phyloP scores from a whole-genome alignment of 78 protist genomes.

The Dictyostelium citrinum region DNA sequence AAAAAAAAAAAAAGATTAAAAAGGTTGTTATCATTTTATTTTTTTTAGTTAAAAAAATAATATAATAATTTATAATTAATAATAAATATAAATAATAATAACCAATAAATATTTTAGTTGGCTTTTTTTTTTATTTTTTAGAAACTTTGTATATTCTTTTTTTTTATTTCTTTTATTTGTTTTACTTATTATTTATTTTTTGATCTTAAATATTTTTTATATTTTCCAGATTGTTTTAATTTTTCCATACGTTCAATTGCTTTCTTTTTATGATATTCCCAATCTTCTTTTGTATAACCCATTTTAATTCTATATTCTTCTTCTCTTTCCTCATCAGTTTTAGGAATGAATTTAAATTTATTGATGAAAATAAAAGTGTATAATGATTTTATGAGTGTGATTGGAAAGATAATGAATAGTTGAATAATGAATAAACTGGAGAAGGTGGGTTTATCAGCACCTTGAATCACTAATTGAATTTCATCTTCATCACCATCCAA shows the following conservation, averaged over 20 bases:
- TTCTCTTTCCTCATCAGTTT: conserved; percentile 10
- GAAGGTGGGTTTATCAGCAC: conserved; percentile 25
- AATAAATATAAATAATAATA: too few species aligned
- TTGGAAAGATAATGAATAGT: neutral
- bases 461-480: neutral
- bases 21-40: too few species aligned
- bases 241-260: neutral
- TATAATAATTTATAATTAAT: too few species aligned
- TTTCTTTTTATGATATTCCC: conserved; percentile 16
- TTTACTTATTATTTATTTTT: conserved; percentile 17
- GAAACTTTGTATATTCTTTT: too few species aligned
- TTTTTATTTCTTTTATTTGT: too few species aligned
- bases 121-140: too few species aligned
- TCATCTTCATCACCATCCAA: neutral
- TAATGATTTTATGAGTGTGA: neutral
- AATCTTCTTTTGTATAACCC: neutral
- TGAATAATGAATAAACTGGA: conserved; percentile 3
- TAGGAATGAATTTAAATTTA: neutral
- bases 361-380: neutral
- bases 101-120: too few species aligned
- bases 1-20: neutral
- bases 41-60: too few species aligned
- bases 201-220: conserved; percentile 26
- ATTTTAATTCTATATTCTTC: conserved; percentile 8
- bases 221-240: conserved; percentile 31